Conservation (phyloP, 805 yeast species). For the Isabelozyma pseudorhagii region DNA sequence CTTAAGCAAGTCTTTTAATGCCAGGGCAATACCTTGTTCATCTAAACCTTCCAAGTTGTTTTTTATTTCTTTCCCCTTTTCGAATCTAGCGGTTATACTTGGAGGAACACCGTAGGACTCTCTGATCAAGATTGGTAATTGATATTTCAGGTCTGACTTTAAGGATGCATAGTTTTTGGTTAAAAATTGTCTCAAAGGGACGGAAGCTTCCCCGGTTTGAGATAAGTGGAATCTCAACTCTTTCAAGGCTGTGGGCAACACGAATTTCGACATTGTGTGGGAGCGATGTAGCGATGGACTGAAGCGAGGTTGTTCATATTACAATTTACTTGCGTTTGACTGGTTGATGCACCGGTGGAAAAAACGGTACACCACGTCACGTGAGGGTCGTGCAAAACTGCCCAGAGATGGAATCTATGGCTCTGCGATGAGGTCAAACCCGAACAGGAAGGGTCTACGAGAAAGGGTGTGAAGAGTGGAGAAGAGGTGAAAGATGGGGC, state of each 20-base stretch:
- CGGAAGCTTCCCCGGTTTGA: constrained; percentile 72
- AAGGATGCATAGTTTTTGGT: constrained; percentile 62
- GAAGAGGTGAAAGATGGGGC: too few species aligned
- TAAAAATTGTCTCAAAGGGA: constrained; percentile 63
- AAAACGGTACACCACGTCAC: background rate
- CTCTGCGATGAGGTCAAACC: too few species aligned
- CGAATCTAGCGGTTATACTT: constrained; percentile 70
- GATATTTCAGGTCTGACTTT: constrained; percentile 53
- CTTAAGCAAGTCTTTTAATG: constrained; percentile 40
- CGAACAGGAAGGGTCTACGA: too few species aligned
- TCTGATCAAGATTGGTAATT: constrained; percentile 72
- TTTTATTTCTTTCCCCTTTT: constrained; percentile 49
- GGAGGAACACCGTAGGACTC: constrained; percentile 76
- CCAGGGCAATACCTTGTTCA: constrained; percentile 40
- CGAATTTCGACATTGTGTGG: constrained; percentile 37
- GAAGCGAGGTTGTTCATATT: background rate
- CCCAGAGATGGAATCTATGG: background rate
- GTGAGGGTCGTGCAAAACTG: background rate
- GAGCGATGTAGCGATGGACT: background rate
- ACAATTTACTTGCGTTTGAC: constrained; percentile 7
- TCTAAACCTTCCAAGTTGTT: constrained; percentile 47
- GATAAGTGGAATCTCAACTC: constrained; percentile 82
- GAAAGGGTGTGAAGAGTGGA: too few species aligned
- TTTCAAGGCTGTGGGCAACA: constrained; percentile 55
- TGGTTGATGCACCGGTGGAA: constrained; percentile 1